These are phyloP conservation scores for Alloteropsis angusta DNA, from an alignment of 202 grass and related monocot species.

Conservation along the genomic window DNA sequence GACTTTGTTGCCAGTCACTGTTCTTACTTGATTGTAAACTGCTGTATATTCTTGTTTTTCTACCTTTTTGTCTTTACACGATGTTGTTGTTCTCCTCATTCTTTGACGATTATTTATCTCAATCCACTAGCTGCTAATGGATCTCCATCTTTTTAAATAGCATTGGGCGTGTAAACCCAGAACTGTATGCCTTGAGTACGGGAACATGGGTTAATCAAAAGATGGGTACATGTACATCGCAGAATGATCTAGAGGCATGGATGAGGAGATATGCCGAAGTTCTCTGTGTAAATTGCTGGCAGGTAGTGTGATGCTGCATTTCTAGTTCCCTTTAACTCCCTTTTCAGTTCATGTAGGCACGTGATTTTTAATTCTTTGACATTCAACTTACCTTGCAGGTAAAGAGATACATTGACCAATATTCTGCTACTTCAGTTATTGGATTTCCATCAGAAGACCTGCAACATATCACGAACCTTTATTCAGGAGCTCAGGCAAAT, in stretches of 20 bases:
- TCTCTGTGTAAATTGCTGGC: slow-evolving; percentile 90
- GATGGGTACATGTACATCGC: slow-evolving; percentile 27
- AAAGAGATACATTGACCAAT: slow-evolving; percentile 83
- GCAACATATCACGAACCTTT: slow-evolving; percentile 43
- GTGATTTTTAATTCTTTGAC: background rate
- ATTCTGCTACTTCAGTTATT: slow-evolving; percentile 87
- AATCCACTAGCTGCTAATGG: background rate
- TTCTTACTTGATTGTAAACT: slow-evolving; percentile 15
- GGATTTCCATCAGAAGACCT: slow-evolving; percentile 76
- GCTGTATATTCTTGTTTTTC: background rate
- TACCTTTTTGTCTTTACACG: background rate
- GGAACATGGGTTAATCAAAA: slow-evolving; percentile 53
- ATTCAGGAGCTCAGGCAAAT: slow-evolving; percentile 55
- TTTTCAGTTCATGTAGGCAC: background rate
- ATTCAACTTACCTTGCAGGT: slow-evolving; percentile 40
- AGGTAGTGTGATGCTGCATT: slow-evolving; percentile 49
- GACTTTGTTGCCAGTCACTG: slow-evolving; percentile 9
- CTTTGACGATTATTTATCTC: background rate
- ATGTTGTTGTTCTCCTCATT: background rate
- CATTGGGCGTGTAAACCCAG: slow-evolving; percentile 82
- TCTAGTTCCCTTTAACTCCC: background rate
- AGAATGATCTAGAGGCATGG: slow-evolving; percentile 66
- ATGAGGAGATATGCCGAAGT: slow-evolving; percentile 66
- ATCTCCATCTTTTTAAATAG: slow-evolving; percentile 33
- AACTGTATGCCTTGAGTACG: slow-evolving; percentile 76